Base-by-base conservation (phyloP, 495 filamentous ascomycete genomes). In the Xanthoparmelia taractica region DNA sequence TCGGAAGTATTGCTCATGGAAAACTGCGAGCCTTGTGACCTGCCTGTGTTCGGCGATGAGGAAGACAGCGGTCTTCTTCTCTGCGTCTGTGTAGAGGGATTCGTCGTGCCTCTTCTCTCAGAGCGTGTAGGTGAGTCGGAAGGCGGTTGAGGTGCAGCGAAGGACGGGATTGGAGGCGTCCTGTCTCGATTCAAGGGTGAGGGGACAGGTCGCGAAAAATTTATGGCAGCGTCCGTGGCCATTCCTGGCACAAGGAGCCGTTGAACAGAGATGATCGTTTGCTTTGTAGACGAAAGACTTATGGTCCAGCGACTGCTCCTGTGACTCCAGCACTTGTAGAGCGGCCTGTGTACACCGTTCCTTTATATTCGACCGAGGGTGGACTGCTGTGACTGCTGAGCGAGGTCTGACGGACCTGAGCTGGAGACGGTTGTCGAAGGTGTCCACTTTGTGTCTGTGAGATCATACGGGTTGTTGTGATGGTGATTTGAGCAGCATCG, bases 1-100 rank as follows among this genome's bases (percentile, higher is more conserved):
- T 64, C 50, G 20, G 40, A 38, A 23, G 34, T 40, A 5, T 63
- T 50, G 25, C 58, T 38, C 55, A 59, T 59, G 13, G 65, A 54
- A 8, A 57, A 54, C 11, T 43, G 40, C 13, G 61, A 45, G 31
- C 58, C 57, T 52, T 58, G 57, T 29, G 61, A 64, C 38, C 38
- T 59, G 23, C 41, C 52, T 38, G 52, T 57, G 6, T 64, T 65
- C 23, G 57, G 61, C 36, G 27, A 54, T 0, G 65, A 64, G 52
- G 65, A 61, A 25, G 65, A 61, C 5, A 67, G 36, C 4, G 65
- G 50, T 41, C 65, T 47, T 48, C 65, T 60, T n/a, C 60, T 67
- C 29, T 58, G 57, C 40, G 45, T 65, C 18, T 64, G 57, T 34
- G 34, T n/a, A 43, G 65, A 41, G 38, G 58, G 62, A 36, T 12